These are phyloP conservation scores for Phytophthora hibernalis DNA, from an alignment of 352 stramenopile genomes.

Conservation along the genomic window DNA sequence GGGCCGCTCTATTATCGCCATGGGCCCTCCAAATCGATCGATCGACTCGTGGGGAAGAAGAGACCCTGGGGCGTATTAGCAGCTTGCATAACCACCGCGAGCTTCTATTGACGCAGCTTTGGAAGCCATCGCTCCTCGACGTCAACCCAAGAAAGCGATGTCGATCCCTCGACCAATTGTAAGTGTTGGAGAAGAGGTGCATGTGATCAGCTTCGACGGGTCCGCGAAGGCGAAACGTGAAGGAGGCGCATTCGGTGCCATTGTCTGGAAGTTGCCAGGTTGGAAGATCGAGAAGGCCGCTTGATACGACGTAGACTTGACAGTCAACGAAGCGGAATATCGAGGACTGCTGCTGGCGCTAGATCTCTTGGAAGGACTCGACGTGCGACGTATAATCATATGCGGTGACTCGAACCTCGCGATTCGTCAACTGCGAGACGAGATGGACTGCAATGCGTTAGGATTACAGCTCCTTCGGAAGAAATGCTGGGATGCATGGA, in stretches of 20 bases:
- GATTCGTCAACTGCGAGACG: not conserved
- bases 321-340: constrained; percentile 29
- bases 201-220: constrained; percentile 13
- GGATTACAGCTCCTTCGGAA: not conserved
- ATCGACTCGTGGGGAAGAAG: not conserved
- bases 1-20: not conserved
- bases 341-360: not conserved
- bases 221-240: constrained; percentile 7
- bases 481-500: too few species aligned
- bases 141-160: not conserved
- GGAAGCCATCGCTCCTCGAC: not conserved
- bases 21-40: constrained; percentile 2
- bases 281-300: not conserved
- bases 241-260: constrained; percentile 2
- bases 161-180: not conserved
- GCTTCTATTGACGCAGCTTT: not conserved
- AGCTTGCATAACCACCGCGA: not conserved
- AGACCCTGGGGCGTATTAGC: not conserved
- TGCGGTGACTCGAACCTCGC: not conserved
- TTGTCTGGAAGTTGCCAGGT: constrained; percentile 17
- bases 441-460: not conserved
- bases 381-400: not conserved
- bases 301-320: constrained; percentile 6
- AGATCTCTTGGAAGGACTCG: not conserved
- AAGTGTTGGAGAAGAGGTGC: not conserved